These are phyloP conservation scores for Suillus sp. DNA, from an alignment of 768 basidiomycete genomes.

Conservation along the genomic window DNA sequence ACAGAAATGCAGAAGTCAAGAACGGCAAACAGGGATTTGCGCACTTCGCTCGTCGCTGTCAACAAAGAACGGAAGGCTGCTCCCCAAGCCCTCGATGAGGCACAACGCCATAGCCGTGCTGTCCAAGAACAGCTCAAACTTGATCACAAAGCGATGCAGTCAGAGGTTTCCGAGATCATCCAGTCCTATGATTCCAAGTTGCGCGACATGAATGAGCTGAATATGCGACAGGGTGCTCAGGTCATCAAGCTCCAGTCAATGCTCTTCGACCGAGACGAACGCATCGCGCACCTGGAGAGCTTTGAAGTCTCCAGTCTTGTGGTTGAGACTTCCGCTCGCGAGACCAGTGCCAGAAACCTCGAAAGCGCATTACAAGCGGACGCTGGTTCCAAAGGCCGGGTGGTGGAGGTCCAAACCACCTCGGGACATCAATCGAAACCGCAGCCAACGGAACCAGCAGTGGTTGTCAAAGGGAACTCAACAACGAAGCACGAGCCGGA, in stretches of 20 bases:
- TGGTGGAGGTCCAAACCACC: neutral
- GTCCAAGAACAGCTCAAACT: neutral
- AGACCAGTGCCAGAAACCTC: neutral
- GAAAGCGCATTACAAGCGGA: neutral
- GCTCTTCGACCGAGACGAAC: neutral
- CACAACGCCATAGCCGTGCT: neutral
- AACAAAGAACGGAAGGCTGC: neutral
- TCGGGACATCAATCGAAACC: neutral
- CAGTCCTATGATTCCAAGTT: neutral
- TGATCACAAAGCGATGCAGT: neutral
- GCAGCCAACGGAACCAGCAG: neutral
- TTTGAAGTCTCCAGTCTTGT: neutral
- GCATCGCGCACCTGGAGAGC: neutral
- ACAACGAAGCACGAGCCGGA: neutral
- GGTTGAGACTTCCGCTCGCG: neutral
- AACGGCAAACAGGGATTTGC: neutral
- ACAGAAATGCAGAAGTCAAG: neutral
- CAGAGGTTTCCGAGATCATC: neutral
- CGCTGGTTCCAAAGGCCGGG: neutral
- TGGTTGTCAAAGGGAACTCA: neutral
- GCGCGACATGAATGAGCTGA: neutral
- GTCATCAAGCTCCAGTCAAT: slow-evolving; percentile 1
- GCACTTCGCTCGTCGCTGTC: neutral
- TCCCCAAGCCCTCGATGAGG: neutral
- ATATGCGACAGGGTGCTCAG: slow-evolving; percentile 1